Percentiles rank a stretch among this genome's conserved stretches.
Evolutionary conservation across 2,329 filamentous ascomycete species (phyloP).

Genomic region (Corinectria fuckeliana): DNA sequence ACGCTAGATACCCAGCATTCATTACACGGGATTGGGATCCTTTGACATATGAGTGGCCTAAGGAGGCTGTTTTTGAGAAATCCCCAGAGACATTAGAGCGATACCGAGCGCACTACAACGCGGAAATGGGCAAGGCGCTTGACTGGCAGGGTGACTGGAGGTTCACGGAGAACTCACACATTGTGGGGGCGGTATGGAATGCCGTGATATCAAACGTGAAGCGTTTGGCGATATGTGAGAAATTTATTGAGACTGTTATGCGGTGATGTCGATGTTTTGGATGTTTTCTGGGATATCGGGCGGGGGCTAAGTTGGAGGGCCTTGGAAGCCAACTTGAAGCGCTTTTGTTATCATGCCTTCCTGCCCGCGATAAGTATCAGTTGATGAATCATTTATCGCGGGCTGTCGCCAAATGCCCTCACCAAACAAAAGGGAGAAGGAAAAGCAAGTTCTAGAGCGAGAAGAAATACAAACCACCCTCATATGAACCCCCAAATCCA

Average conservation of each 20-base stretch:
- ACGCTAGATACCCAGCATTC: conserved; percentile 13
- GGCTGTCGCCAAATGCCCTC: too few relatives aligned
- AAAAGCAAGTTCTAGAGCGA: too few relatives aligned
- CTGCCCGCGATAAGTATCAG: too few relatives aligned
- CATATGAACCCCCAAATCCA: too few relatives aligned
- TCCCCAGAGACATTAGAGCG: conserved; percentile 10
- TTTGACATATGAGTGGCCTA: conserved; percentile 21
- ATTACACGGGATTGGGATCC: conserved; percentile 28
- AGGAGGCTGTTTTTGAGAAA: conserved; percentile 12
- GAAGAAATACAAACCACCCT: too few relatives aligned
- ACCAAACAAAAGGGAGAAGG: too few relatives aligned
- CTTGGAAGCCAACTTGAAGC: conserved; percentile 3
- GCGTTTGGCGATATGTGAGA: conserved; percentile 13
- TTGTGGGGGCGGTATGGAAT: conserved; percentile 14
- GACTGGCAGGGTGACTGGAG: conserved; percentile 9
- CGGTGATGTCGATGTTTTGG: background rate
- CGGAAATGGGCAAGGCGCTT: conserved; percentile 10
- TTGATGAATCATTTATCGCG: too few relatives aligned
- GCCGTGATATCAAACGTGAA: background rate
- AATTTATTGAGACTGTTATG: conserved; percentile 2
- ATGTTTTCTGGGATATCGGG: conserved; percentile 7
- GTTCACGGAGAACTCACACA: conserved; percentile 14
- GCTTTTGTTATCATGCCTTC: too few relatives aligned
- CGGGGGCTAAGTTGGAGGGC: background rate
- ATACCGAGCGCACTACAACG: conserved; percentile 1